Base-by-base conservation (phyloP, 2,329 filamentous ascomycete species). In the Xylariales sp. region DNA sequence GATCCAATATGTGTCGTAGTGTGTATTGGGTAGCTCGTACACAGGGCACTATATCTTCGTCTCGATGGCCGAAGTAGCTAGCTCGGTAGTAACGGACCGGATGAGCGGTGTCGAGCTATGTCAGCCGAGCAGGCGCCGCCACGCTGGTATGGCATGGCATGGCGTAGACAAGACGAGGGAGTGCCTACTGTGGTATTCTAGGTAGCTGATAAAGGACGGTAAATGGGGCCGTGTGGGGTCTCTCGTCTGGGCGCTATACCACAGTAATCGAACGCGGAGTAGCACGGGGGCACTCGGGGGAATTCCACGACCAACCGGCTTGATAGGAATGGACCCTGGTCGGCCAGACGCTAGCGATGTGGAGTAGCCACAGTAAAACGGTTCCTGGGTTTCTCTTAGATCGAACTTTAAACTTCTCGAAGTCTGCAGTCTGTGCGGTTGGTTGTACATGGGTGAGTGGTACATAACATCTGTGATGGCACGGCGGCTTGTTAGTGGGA, bases 61-160 rank as follows among this genome's bases (percentile, higher is more conserved):
- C 45, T 46, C 54, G 45, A 46, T 51, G 53, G 55, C 51, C 50
- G 40, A 58, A 57, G 60, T 58, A 56, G 59, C 53, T 59, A 64
- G 50, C 50, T 60, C 65, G 65, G 65, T 59, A 62, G 54, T 57
- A 51, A 55, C 65, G 65, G 65, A 63, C 65, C 65, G 65, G 55
- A 47, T 51, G 59, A 58, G 64, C 63, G 61, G 55, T 52, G 41
- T 53, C 47, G 44, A 18, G 34, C 24, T 39, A 40, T 42, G 31
- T 16, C 35, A 38, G 37, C 37, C 41, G 37, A 48, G 44, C 40
- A 38, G 45, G 37, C 45, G 35, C 28, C 45, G 35, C 31, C 47
- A 34, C 42, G 35, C 46, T 27, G 18, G 45, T 45, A 36, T 40
- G 14, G 37, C 29, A 33, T 18, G 10, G 20, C 9, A 9, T 15